Evolutionary conservation across 768 basidiomycete genomes (phyloP), one percentile per base, ranked within the genome.

Genomic region (Trichaptum fuscoviolaceum): DNA sequence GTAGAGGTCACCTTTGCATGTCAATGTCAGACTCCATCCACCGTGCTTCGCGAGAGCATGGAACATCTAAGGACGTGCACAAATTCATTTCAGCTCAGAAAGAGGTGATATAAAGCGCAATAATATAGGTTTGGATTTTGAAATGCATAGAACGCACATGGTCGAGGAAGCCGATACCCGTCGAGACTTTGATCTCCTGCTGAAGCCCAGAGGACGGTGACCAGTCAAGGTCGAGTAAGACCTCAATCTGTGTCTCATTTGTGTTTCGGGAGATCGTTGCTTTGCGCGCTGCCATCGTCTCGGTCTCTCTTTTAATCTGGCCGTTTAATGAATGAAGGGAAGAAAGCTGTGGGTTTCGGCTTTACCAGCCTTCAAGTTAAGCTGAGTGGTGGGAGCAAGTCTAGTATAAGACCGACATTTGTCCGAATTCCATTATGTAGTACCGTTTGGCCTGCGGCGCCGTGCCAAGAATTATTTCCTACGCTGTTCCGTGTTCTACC

Each of bases 91-190:
- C 64, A n/a, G 62, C 25, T 25, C 35, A 52, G 15, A 35, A 20
- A 24, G 24, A 2, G 6, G 25, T 12, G 58, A 17, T 20, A 12
- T 58, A 30, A 57, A 64, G 59, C 15, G 18, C 57, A 67, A 9
- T 52, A 26, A 58, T 63, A 34, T 10, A 18, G 30, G 65, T 69
- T 57, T 68, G 66, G 58, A 59, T 36, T 34, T 35, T 26, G 60
- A 25, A 34, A 59, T 26, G 52, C 30, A 25, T 23, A 17, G 36
- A n/a, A 78, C 84, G 67, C 77, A 95, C 96, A 82, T 99, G 97
- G 77, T 99, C 96, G 42, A 99, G 84, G 76, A 99, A 99, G n/a
- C 97, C 97, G 67, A 99, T 96, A 27, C 97, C 97, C 0, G 96
- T 99, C 24, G 87, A 88, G 66, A 99, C 82, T 34, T 91, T 81